Evolutionary conservation across 306 rosid genomes (phyloP).

Genomic region (Carpinus fangiana): DNA sequence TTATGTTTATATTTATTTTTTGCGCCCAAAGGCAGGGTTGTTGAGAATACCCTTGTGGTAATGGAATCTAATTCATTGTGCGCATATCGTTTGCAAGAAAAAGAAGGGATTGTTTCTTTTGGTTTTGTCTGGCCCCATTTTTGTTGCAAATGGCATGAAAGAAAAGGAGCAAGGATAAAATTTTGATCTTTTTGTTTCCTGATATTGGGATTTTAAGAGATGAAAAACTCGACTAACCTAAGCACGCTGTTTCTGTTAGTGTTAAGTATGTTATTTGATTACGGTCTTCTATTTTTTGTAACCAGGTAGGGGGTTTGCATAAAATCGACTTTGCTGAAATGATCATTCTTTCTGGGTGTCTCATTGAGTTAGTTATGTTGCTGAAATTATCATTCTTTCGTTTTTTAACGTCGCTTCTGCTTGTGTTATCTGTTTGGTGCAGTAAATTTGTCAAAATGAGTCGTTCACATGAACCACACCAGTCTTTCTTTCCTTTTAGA

Average conservation of each 20-base stretch:
- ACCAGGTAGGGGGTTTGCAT: not conserved
- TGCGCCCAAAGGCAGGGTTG: not conserved
- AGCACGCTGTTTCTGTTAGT: not conserved
- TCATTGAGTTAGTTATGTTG: not conserved
- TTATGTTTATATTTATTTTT: not conserved
- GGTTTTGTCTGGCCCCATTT: not conserved
- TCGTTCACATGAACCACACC: slow-evolving; percentile 65
- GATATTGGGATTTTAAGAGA: not conserved
- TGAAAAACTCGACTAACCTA: not conserved
- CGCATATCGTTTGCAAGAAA: not conserved
- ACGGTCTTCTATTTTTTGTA: too few relatives aligned
- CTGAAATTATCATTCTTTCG: not conserved
- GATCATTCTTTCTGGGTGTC: not conserved
- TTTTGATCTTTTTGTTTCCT: not conserved
- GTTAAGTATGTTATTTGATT: not conserved
- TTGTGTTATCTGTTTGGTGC: slow-evolving; percentile 18
- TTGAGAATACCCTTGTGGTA: not conserved
- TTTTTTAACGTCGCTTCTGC: not conserved
- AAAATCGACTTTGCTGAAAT: not conserved
- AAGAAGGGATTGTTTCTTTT: not conserved
- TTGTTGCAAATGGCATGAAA: not conserved
- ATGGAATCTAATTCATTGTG: not conserved
- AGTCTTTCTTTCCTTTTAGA: slow-evolving; percentile 73
- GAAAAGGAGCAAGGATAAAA: not conserved
- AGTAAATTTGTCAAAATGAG: slow-evolving; percentile 54